Percentiles rank a stretch among this genome's conserved stretches.
These are phyloP conservation scores for Priceomyces fermenticarens DNA, from an alignment of 805 yeast genomes.

Conservation along the genomic window DNA sequence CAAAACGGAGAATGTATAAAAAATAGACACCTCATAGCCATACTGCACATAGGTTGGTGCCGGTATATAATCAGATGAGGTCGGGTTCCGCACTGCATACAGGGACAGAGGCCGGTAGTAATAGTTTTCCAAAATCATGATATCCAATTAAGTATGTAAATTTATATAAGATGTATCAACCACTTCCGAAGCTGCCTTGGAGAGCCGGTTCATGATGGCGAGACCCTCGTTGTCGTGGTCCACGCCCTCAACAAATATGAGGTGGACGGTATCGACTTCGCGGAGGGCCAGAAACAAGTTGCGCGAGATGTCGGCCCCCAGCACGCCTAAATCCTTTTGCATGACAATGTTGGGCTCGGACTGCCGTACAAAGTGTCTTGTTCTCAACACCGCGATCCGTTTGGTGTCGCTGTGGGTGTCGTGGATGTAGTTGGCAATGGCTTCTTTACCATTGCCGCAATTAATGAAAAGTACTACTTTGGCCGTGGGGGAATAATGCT, in stretches of 20 bases:
- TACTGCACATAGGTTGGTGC: too few species aligned
- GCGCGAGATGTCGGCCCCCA: constrained; percentile 64
- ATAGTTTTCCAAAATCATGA: too few species aligned
- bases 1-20: too few species aligned
- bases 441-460: constrained; percentile 41
- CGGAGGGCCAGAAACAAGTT: constrained; percentile 73
- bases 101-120: too few species aligned
- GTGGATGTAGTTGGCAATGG: constrained; percentile 24
- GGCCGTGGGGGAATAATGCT: constrained; percentile 91
- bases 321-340: constrained; percentile 40
- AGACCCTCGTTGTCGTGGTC: constrained; percentile 76
- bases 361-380: constrained; percentile 31
- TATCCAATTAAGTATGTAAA: too few species aligned
- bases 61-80: too few species aligned
- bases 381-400: constrained; percentile 53
- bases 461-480: constrained; percentile 66
- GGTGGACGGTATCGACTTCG: constrained; percentile 73
- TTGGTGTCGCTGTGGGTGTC: constrained; percentile 12
- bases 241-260: constrained; percentile 83
- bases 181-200: constrained; percentile 68
- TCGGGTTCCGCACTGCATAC: too few species aligned
- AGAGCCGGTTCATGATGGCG: constrained; percentile 90
- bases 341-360: constrained; percentile 12
- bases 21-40: too few species aligned
- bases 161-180: too few species aligned